These are phyloP conservation scores for Ustilago cynodontis DNA, from an alignment of 1,284 basidiomycete genomes.

Conservation along the genomic window DNA sequence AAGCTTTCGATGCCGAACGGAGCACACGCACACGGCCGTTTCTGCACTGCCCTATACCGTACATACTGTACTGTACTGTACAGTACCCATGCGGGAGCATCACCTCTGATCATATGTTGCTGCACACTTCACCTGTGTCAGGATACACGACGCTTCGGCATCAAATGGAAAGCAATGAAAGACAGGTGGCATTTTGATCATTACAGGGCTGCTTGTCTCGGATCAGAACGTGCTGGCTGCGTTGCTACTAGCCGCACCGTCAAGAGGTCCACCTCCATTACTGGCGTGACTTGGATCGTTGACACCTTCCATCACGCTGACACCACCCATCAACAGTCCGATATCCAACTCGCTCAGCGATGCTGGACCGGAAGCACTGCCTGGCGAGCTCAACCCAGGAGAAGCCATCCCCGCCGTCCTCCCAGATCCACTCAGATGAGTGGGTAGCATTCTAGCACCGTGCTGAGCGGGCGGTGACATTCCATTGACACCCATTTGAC, in stretches of 20 bases:
- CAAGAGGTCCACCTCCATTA: background rate
- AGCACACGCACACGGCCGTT: background rate
- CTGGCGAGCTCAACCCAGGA: slow-evolving; percentile 40
- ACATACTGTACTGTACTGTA: no score
- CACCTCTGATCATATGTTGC: background rate
- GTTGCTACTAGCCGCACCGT: background rate
- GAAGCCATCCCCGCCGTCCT: slow-evolving; percentile 12
- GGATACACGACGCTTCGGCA: background rate
- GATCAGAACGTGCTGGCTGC: background rate
- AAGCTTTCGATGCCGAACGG: background rate
- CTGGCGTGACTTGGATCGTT: slow-evolving; percentile 8
- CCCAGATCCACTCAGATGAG: slow-evolving; percentile 1
- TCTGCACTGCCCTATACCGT: slow-evolving; percentile 4
- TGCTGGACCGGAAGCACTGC: slow-evolving; percentile 24
- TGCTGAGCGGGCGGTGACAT: slow-evolving; percentile 2
- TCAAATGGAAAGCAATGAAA: background rate
- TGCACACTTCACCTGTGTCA: background rate
- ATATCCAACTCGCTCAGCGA: slow-evolving; percentile 50
- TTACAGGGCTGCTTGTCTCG: background rate
- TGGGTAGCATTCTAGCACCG: slow-evolving; percentile 4
- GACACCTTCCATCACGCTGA: slow-evolving; percentile 42
- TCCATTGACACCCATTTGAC: slow-evolving; percentile 3
- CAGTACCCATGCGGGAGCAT: background rate
- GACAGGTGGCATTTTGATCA: background rate
- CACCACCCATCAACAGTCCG: slow-evolving; percentile 48